Percentiles rank a stretch among this genome's conserved stretches.
Conservation (phyloP, 345 rosid genomes). For the Euphorbia pulcherrima region DNA sequence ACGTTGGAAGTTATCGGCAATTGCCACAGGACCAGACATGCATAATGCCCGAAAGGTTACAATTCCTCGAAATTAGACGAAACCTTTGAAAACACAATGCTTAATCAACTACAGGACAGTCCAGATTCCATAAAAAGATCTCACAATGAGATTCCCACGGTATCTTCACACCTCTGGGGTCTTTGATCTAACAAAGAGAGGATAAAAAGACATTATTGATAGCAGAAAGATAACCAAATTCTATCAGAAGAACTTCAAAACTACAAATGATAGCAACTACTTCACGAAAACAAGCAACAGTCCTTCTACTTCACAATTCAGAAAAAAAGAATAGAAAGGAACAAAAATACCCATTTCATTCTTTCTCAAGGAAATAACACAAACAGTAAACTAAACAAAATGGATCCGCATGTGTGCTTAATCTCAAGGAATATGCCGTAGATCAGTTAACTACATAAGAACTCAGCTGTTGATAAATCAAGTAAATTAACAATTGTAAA, state of each 20-base stretch:
- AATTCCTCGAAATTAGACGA: conserved; percentile 25
- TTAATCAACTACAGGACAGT: conserved; percentile 24
- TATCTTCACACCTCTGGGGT: conserved; percentile 11
- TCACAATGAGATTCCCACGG: conserved; percentile 21
- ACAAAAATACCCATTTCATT: not conserved
- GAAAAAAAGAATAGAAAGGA: not conserved
- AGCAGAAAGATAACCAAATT: conserved; percentile 9
- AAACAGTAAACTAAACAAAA: not conserved
- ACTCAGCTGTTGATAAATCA: not conserved
- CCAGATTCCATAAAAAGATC: conserved; percentile 27
- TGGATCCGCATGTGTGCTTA: not conserved
- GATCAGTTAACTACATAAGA: not conserved
- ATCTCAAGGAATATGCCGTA: not conserved
- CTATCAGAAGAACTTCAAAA: not conserved
- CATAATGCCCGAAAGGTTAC: conserved; percentile 53
- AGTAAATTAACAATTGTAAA: not conserved
- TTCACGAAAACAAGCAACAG: not conserved
- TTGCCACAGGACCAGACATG: conserved; percentile 83
- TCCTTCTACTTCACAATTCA: not conserved
- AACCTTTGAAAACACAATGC: conserved; percentile 19
- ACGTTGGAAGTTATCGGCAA: conserved; percentile 41
- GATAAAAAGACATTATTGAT: conserved; percentile 7
- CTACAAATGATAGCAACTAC: not conserved
- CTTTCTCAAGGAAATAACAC: not conserved
- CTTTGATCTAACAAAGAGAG: conserved; percentile 23